A percentile compares a stretch with the other conserved stretches of the same genome.
These are phyloP conservation scores for Phytopythium mirpurense DNA, from an alignment of 352 stramenopile species.

Conservation along the genomic window DNA sequence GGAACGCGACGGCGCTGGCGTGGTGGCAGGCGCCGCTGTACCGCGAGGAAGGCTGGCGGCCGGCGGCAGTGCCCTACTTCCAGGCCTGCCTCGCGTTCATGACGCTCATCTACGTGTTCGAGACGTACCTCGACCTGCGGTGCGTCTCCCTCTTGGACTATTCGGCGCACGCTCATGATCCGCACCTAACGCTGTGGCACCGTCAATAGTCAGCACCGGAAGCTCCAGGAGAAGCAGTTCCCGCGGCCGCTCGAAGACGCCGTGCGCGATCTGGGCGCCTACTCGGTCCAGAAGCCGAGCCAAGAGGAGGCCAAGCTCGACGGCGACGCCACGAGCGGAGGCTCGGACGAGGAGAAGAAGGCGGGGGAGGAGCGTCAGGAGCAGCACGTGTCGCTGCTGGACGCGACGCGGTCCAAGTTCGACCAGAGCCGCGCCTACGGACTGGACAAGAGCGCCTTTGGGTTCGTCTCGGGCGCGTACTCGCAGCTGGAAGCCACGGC, in stretches of 20 bases:
- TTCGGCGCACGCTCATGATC: too few species aligned
- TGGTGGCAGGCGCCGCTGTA: slow-evolving; percentile 56
- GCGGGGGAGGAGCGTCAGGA: slow-evolving; percentile 19
- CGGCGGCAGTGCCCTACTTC: slow-evolving; percentile 61
- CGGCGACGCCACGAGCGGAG: slow-evolving; percentile 7
- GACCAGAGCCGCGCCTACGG: slow-evolving; percentile 92
- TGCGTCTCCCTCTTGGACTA: too few species aligned
- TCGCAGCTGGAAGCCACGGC: slow-evolving; percentile 73
- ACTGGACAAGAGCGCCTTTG: slow-evolving; percentile 95
- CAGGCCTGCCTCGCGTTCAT: slow-evolving; percentile 82
- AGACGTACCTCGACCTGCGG: slow-evolving; percentile 90
- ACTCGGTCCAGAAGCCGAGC: slow-evolving; percentile 7
- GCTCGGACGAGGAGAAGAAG: slow-evolving; percentile 10
- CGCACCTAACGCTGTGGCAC: neutral
- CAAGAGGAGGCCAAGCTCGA: neutral
- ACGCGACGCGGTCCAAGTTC: slow-evolving; percentile 90
- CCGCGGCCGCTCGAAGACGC: slow-evolving; percentile 46
- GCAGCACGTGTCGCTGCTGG: slow-evolving; percentile 54
- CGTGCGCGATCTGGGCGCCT: slow-evolving; percentile 43
- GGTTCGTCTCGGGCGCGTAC: slow-evolving; percentile 89
- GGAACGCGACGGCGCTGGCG: too few species aligned
- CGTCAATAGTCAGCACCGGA: slow-evolving; percentile 68
- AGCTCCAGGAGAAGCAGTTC: slow-evolving; percentile 80
- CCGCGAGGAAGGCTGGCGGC: slow-evolving; percentile 47
- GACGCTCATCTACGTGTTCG: slow-evolving; percentile 87